Conservation (phyloP, 176 grass and related monocot species). For the Metroxylon sagu region DNA sequence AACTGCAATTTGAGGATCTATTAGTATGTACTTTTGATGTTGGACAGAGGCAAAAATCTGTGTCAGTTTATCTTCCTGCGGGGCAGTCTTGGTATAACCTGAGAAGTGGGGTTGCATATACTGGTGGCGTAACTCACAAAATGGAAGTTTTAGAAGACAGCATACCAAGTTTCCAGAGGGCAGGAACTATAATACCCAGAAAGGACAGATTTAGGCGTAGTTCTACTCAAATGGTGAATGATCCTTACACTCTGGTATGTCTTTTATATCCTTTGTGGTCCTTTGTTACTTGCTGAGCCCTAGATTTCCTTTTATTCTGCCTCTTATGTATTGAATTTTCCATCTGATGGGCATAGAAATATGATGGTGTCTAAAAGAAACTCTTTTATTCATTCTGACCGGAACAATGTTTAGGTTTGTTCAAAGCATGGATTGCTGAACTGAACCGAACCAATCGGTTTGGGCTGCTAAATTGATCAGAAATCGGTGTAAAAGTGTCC, state of each 20-base stretch:
- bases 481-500: no score
- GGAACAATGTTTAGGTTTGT: no score
- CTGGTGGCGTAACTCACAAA: conserved; percentile 54
- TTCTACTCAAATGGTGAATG: conserved; percentile 91
- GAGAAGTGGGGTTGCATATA: conserved; percentile 60
- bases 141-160: conserved; percentile 76
- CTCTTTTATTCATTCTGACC: no score
- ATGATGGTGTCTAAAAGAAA: no score
- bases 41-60: conserved; percentile 55
- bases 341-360: no score
- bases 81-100: conserved; percentile 56
- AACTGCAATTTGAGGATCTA: no score
- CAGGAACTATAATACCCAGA: conserved; percentile 76
- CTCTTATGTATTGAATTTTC: no score
- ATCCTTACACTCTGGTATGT: conserved; percentile 92
- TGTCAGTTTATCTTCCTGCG: conserved; percentile 75
- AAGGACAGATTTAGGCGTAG: conserved; percentile 95
- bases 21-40: neutral
- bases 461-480: no score
- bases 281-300: no score
- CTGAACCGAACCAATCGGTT: no score
- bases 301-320: no score
- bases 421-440: no score
- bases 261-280: neutral
- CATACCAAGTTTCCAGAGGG: conserved; percentile 81